These are phyloP conservation scores for Trifolium dubium DNA, from an alignment of 306 rosid species.

Conservation along the genomic window DNA sequence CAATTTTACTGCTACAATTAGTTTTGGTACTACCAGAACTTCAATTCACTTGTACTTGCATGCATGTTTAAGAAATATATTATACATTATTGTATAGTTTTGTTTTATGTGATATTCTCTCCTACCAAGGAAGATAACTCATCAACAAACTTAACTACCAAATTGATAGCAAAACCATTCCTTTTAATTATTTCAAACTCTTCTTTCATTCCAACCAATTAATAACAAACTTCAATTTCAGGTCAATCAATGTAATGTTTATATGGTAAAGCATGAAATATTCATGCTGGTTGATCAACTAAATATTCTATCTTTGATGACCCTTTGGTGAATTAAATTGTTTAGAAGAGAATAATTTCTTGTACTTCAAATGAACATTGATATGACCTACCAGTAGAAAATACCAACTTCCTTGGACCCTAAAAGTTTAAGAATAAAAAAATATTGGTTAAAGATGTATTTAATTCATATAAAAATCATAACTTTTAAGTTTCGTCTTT, in stretches of 20 bases:
- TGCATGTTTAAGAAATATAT: constrained; percentile 27
- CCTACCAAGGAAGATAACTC: constrained; percentile 57
- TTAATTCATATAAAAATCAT: too few species aligned
- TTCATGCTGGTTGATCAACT: constrained; percentile 42
- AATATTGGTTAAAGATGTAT: too few species aligned
- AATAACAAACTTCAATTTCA: constrained; percentile 47
- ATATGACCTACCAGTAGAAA: constrained; percentile 16
- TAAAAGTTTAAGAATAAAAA: background rate
- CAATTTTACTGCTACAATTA: constrained; percentile 38
- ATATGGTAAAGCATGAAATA: constrained; percentile 41
- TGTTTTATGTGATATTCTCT: constrained; percentile 53
- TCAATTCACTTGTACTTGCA: constrained; percentile 43
- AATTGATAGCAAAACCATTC: constrained; percentile 27
- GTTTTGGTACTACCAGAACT: constrained; percentile 58
- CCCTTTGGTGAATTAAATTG: constrained; percentile 15
- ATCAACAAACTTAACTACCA: constrained; percentile 59
- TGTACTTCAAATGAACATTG: constrained; percentile 16
- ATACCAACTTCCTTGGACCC: constrained; percentile 15
- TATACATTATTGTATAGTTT: constrained; percentile 31
- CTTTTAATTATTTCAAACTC: background rate
- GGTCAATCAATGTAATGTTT: constrained; percentile 48
- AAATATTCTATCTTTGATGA: constrained; percentile 7
- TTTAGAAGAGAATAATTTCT: constrained; percentile 34
- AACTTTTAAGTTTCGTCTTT: too few species aligned
- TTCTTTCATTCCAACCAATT: constrained; percentile 52